Percentiles rank a stretch among this genome's conserved stretches.
These are phyloP conservation scores for Oryza glumipatula DNA, from an alignment of 176 grass and related monocot species.

Conservation along the genomic window DNA sequence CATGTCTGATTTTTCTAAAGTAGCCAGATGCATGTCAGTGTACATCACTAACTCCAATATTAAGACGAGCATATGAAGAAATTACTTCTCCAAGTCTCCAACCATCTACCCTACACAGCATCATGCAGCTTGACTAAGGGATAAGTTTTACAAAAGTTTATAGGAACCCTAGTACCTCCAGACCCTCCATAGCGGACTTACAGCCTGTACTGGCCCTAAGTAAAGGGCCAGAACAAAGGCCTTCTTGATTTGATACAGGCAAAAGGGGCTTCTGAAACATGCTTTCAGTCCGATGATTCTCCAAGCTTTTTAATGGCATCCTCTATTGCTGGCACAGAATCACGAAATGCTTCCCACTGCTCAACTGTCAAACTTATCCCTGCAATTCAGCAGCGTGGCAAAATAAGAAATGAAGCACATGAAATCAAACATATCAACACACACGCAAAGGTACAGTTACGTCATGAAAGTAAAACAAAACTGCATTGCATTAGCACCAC, in stretches of 20 bases:
- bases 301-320: constrained; percentile 75
- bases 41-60: background rate
- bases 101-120: constrained; percentile 21
- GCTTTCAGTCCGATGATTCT: constrained; percentile 55
- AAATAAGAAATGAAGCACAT: background rate
- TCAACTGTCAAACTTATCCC: constrained; percentile 82
- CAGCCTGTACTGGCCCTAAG: background rate
- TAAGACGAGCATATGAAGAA: background rate
- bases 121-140: background rate
- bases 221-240: background rate
- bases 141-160: constrained; percentile 17
- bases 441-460: background rate
- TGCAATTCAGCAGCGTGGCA: constrained; percentile 32
- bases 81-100: background rate
- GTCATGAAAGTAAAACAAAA: background rate
- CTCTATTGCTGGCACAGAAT: constrained; percentile 70
- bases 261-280: constrained; percentile 23
- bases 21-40: background rate
- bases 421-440: background rate
- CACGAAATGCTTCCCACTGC: constrained; percentile 82
- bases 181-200: constrained; percentile 9
- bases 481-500: background rate
- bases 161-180: constrained; percentile 1
- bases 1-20: background rate
- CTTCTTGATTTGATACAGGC: constrained; percentile 13